Conservation (phyloP, 176 grass and related monocot genomes). For the Juncus effusus region DNA sequence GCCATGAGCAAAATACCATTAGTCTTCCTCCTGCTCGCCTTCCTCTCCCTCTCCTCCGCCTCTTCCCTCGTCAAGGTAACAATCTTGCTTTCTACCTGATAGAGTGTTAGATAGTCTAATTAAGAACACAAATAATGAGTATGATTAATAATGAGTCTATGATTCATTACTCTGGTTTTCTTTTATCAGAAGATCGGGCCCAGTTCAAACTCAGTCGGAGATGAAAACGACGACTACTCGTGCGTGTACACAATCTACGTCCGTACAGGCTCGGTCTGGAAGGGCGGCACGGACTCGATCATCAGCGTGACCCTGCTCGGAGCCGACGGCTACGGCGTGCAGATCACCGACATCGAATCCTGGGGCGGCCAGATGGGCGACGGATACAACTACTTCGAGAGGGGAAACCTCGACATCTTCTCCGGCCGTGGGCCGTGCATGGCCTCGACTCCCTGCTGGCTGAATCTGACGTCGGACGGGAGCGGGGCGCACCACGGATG, state of each 20-base stretch:
- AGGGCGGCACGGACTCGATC: conserved; percentile 69
- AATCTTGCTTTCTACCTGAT: not conserved
- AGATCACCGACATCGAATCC: conserved; percentile 51
- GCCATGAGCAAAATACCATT: conserved; percentile 5
- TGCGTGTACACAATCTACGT: conserved; percentile 97
- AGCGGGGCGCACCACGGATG: conserved; percentile 69
- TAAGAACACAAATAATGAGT: too few species aligned
- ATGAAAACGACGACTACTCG: conserved; percentile 9
- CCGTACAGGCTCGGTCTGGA: conserved; percentile 77
- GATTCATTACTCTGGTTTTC: not conserved
- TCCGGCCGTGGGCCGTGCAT: conserved; percentile 90
- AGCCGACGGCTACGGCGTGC: conserved; percentile 41
- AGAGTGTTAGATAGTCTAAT: too few species aligned
- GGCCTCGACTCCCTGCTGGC: conserved; percentile 40
- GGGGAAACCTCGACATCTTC: conserved; percentile 97
- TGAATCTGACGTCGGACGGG: conserved; percentile 67
- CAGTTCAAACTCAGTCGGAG: not conserved
- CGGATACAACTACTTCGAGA: conserved; percentile 80
- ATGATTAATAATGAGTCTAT: too few species aligned
- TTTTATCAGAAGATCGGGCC: conserved; percentile 17
- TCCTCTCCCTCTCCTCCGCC: conserved; percentile 17
- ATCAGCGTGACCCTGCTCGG: conserved; percentile 54
- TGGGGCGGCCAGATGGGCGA: conserved; percentile 75
- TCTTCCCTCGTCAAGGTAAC: conserved; percentile 28
- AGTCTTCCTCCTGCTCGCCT: conserved; percentile 17